Percentiles rank a stretch among this genome's conserved stretches.
phyloP scores from a whole-genome alignment of 495 filamentous ascomycete genomes.

The Articulospora tetracladia region DNA sequence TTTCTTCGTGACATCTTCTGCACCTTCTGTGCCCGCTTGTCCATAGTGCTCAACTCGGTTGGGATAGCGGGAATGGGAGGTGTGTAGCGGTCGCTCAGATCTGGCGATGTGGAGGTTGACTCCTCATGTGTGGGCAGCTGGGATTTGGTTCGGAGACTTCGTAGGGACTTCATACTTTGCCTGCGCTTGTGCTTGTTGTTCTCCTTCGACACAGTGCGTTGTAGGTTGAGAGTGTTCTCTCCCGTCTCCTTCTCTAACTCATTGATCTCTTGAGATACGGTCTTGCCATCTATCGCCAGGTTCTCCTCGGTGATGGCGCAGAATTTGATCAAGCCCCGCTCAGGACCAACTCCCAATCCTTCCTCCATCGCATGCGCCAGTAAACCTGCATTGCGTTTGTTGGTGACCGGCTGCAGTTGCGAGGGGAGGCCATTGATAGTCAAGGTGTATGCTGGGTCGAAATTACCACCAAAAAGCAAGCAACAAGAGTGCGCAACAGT shows the following conservation, averaged over 20 bases:
- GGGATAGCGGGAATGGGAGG: slow-evolving; percentile 20
- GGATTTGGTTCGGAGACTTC: slow-evolving; percentile 3
- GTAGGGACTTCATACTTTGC: slow-evolving; percentile 30
- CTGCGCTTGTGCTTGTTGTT: slow-evolving; percentile 26
- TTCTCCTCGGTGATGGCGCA: slow-evolving; percentile 64
- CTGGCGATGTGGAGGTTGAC: slow-evolving; percentile 27
- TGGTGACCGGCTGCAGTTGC: slow-evolving; percentile 69
- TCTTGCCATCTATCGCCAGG: slow-evolving; percentile 65
- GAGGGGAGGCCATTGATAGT: slow-evolving; percentile 69
- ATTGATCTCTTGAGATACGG: slow-evolving; percentile 64
- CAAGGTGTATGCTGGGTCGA: slow-evolving; percentile 76
- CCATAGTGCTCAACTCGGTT: slow-evolving; percentile 24
- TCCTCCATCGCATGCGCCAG: slow-evolving; percentile 67
- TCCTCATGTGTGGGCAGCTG: slow-evolving; percentile 13
- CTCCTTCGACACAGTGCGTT: slow-evolving; percentile 4
- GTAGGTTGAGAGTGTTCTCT: slow-evolving; percentile 24
- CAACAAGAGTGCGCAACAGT: slow-evolving; percentile 61
- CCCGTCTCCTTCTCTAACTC: slow-evolving; percentile 44
- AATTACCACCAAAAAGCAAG: slow-evolving; percentile 67
- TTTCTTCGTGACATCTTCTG: slow-evolving; percentile 39
- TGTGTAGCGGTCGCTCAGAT: slow-evolving; percentile 23
- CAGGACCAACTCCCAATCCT: slow-evolving; percentile 55
- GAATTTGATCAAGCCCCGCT: slow-evolving; percentile 69
- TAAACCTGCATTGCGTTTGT: slow-evolving; percentile 76
- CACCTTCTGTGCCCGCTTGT: slow-evolving; percentile 31